Base-by-base conservation (phyloP, 257 asterid species). In the Linaria vulgaris region DNA sequence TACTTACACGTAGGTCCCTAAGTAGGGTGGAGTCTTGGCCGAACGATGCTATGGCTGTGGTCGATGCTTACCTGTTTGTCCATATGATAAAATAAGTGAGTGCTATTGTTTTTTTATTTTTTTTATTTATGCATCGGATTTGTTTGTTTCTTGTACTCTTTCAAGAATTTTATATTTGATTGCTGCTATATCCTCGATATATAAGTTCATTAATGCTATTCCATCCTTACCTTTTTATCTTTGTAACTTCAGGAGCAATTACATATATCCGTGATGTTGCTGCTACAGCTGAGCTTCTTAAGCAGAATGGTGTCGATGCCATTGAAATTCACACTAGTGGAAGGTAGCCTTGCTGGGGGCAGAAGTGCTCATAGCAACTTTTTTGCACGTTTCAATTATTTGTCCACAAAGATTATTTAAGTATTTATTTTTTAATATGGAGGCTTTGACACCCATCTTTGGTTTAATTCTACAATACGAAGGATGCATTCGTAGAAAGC, bases 11-110 rank as follows among this genome's bases (percentile, higher is more conserved):
- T 6, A 27, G n/a, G 34, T 64, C 68, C 24, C 21, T 60, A 63
- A 44, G 68, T 76, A 88, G 95, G 89, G 83, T 9, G 95, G 95
- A 23, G 91, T 91, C 69, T 46, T 85, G 72, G 82, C 88, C 54
- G 97, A 88, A 38, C 86, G 97, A 58, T 91, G 97, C 77, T 91
- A 91, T 72, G 96, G 97, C 66, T 91, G 97, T 78, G 97, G 97
- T 66, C 87, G 97, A n/a, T 91, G 97, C 88, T 74, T 88, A 64
- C 95, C 96, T 3, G 63, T 88, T 69, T 91, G 97, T 76, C 97
- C 97, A 0, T 88, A 77, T 56, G 97, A 91, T 69, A 84, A 76
- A 80, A 91, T 91, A 80, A 79, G 97, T 91, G 69, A 68, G 95
- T 60, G 14, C 39, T 16, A 15, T 43, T n/a, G n/a, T n/a, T n/a